Evolutionary conservation across 306 rosid species (phyloP), one percentile per base, ranked within the genome.

Genomic region (Corylus avellana): DNA sequence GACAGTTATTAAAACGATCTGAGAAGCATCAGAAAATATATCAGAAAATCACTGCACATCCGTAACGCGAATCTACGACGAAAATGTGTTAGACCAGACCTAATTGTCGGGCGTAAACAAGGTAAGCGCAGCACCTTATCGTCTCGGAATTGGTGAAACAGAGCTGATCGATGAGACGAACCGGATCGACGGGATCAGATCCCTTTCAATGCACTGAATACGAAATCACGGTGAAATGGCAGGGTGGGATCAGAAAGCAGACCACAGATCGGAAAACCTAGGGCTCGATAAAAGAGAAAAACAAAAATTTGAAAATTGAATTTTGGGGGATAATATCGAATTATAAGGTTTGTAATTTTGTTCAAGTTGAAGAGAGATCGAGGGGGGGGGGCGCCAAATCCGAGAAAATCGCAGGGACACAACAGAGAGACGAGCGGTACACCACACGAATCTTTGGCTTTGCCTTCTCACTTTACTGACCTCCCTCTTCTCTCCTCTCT

Each of bases 121-220:
- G 66, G 53, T 4, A 74, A 74, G 37, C 68, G 56, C 67, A 74
- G 56, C 66, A 75, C 44, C 75, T 76, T 81, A 87, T 81, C 86
- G 74, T 78, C 90, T 84, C 82, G 90, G 69, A 84, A 87, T 84
- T 74, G 78, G 70, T 53, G 82, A 79, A 76, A 77, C 27, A 46
- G 61, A 75, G 82, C 76, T 53, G 13, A 62, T 29, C 25, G 66
- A 51, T 17, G 66, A 59, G 66, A 49, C 12, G 53, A 13, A 49
- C 53, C 53, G 4, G 71, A 79, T 54, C 80, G 49, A 73, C 35
- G 47, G 16, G 77, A 83, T 75, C 81, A 80, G 77, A 80, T 54
- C 25, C 8, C 79, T 70, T 49, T 78, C 71, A 80, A 75, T 77
- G 87, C 87, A 80, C 83, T 80, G 85, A 83, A 83, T 64, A 39